phyloP scores from a whole-genome alignment of 208 protist species.

The Perkinsela sp. region DNA sequence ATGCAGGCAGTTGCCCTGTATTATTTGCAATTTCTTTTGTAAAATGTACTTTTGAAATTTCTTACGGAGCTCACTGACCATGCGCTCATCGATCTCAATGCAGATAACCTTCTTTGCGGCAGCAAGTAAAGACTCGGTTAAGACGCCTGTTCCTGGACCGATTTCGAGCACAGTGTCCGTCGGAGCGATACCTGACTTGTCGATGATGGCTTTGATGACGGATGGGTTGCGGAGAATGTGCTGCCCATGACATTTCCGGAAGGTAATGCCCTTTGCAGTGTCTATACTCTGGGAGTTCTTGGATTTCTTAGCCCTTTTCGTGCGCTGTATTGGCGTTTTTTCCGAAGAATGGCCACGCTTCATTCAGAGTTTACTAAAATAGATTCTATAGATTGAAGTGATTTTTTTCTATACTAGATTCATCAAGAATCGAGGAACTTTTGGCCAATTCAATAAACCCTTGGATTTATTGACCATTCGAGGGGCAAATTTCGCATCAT shows the following conservation, averaged over 20 bases:
- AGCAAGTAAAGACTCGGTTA: conserved; percentile 94
- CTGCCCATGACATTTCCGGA: conserved; percentile 89
- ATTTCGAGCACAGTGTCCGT: conserved; percentile 97
- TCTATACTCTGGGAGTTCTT: neutral
- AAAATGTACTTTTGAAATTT: conserved; percentile 72
- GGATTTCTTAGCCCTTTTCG: neutral
- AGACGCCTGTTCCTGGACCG: conserved; percentile 96
- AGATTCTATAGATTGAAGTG: no score
- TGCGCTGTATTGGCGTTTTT: no score
- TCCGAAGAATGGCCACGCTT: no score
- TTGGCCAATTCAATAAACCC: no score
- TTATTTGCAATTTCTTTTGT: conserved; percentile 75
- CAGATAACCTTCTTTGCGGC: conserved; percentile 87
- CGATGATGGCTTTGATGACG: conserved; percentile 84
- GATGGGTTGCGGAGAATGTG: conserved; percentile 95
- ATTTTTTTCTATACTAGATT: no score
- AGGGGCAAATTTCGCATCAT: no score
- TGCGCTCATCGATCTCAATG: conserved; percentile 94
- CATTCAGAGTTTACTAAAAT: no score
- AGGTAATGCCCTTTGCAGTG: conserved; percentile 46
- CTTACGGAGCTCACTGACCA: conserved; percentile 97
- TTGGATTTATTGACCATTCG: no score
- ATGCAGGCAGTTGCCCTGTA: conserved; percentile 92
- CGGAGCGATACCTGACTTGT: conserved; percentile 77
- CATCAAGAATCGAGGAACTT: no score